phyloP scores from a whole-genome alignment of 2,329 filamentous ascomycete genomes.

The Trichoderma simmonsii region DNA sequence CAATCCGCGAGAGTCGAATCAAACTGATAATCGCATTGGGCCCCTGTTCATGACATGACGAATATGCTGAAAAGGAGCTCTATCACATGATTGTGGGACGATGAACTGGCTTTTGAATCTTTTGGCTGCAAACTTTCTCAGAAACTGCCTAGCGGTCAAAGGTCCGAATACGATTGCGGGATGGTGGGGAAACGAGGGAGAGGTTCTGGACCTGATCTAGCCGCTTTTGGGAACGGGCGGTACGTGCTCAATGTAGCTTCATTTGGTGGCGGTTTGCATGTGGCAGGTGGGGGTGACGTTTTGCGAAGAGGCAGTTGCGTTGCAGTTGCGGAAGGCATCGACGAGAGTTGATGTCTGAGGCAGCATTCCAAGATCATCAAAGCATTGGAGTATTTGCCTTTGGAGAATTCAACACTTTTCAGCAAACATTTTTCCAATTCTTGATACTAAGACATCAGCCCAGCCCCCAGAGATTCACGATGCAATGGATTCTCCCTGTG shows the following conservation, averaged over 20 bases:
- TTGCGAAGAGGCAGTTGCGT: background rate
- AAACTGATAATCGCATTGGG: background rate
- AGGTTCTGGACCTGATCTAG: background rate
- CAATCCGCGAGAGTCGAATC: background rate
- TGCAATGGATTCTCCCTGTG: background rate
- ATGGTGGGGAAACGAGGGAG: constrained; percentile 4
- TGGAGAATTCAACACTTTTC: background rate
- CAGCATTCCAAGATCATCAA: background rate
- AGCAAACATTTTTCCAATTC: background rate
- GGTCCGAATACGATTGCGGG: constrained; percentile 18
- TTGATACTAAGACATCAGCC: background rate
- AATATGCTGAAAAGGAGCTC: constrained; percentile 9
- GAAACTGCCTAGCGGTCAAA: constrained; percentile 14
- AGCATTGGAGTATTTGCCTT: background rate
- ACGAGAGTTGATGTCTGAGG: background rate
- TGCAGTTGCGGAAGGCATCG: background rate
- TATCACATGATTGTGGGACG: constrained; percentile 21
- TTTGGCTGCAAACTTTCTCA: background rate
- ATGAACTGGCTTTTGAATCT: background rate
- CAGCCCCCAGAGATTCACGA: background rate
- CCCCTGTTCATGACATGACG: constrained; percentile 18
- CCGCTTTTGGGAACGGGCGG: background rate
- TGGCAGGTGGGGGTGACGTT: background rate
- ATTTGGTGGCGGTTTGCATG: background rate
- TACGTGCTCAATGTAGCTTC: background rate